Evolutionary conservation across 2,329 filamentous ascomycete species (phyloP).

Genomic region (Atkinsonella texensis): DNA sequence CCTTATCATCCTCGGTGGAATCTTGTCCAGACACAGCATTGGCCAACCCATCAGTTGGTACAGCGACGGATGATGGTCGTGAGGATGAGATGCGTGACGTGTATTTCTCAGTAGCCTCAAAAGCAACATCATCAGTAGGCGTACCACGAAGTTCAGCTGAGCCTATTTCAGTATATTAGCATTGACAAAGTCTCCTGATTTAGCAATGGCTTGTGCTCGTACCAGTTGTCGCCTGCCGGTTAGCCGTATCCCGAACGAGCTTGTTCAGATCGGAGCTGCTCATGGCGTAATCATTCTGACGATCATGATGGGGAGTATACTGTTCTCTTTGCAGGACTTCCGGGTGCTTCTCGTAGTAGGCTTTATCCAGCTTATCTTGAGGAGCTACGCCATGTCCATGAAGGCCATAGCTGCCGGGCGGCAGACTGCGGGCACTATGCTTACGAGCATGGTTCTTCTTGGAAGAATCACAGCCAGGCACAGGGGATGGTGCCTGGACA

Average conservation of each 20-base stretch:
- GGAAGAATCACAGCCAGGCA: conserved; percentile 34
- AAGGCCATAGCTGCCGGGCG: conserved; percentile 84
- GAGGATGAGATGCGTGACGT: conserved; percentile 65
- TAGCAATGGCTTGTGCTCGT: not conserved
- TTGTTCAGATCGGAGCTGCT: conserved; percentile 84
- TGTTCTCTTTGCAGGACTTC: conserved; percentile 67
- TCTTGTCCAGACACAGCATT: conserved; percentile 16
- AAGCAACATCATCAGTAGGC: conserved; percentile 83
- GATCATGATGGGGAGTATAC: conserved; percentile 41
- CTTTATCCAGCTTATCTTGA: conserved; percentile 75
- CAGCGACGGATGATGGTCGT: conserved; percentile 31
- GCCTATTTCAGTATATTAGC: conserved; percentile 34
- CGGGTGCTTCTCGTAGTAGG: conserved; percentile 88
- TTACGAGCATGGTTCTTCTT: conserved; percentile 55
- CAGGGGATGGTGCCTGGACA: conserved; percentile 86
- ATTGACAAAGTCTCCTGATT: conserved; percentile 7
- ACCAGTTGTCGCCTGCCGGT: conserved; percentile 33
- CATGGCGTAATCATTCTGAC: conserved; percentile 64
- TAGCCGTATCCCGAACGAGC: conserved; percentile 64
- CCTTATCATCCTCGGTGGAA: conserved; percentile 37
- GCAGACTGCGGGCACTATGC: conserved; percentile 57
- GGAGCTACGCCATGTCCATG: conserved; percentile 72
- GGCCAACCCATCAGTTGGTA: conserved; percentile 15
- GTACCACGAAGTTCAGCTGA: conserved; percentile 54
- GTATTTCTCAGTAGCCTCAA: conserved; percentile 77